Evolutionary conservation across 257 asterid genomes (phyloP).

Genomic region (Nicotiana tabacum): DNA sequence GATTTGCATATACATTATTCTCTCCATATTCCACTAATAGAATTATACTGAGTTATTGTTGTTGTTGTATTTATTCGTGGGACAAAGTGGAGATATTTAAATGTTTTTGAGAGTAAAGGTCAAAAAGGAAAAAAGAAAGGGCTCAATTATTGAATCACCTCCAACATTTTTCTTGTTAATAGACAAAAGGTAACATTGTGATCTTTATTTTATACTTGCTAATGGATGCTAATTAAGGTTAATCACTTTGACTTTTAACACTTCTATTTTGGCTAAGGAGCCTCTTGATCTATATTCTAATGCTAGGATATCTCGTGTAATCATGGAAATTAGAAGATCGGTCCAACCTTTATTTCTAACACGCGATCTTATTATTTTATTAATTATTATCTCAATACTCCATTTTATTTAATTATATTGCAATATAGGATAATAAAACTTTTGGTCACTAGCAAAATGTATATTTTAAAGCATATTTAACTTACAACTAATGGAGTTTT

Average conservation of each 20-base stretch:
- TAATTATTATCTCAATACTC: too few species aligned
- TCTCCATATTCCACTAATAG: too few species aligned
- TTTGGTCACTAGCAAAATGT: too few species aligned
- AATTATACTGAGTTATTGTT: too few species aligned
- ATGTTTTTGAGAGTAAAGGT: background rate
- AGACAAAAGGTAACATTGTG: background rate
- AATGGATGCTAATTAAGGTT: background rate
- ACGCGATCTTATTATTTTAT: too few species aligned
- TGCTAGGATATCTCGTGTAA: background rate
- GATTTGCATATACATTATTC: too few species aligned
- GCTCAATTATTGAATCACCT: background rate
- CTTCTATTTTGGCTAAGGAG: background rate
- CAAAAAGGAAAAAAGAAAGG: background rate
- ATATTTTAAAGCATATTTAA: background rate
- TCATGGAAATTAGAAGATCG: too few species aligned
- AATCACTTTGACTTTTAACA: background rate
- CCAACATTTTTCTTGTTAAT: background rate
- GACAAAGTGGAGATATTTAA: conserved; percentile 9
- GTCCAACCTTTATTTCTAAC: too few species aligned
- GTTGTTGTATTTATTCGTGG: too few species aligned
- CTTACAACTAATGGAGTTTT: background rate
- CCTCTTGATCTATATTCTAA: background rate
- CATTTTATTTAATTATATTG: too few species aligned
- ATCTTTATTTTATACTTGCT: background rate
- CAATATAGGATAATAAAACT: too few species aligned